phyloP scores from a whole-genome alignment of 2,329 filamentous ascomycete species.

The Paecilomyces sp. region DNA sequence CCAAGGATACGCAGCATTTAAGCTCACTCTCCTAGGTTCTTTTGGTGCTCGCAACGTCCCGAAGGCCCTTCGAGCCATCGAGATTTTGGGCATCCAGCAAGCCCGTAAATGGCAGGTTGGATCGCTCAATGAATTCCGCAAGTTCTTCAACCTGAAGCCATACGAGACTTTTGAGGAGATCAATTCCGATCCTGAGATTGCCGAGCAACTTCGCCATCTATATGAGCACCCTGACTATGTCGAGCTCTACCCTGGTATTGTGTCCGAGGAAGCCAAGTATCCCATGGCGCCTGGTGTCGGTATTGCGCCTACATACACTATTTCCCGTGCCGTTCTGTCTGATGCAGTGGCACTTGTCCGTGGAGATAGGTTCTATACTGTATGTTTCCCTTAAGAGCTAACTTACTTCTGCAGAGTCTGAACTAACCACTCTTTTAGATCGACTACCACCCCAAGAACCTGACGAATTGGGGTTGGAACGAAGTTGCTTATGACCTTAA shows the following conservation, averaged over 20 bases:
- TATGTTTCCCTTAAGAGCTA: constrained; percentile 4
- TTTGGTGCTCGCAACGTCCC: constrained; percentile 70
- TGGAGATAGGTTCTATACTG: constrained; percentile 70
- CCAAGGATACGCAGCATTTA: background rate
- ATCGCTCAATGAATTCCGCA: constrained; percentile 50
- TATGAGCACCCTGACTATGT: constrained; percentile 60
- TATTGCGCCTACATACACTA: constrained; percentile 31
- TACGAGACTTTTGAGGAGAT: constrained; percentile 54
- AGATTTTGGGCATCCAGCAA: constrained; percentile 72
- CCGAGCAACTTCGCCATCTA: constrained; percentile 48
- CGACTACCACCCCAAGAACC: constrained; percentile 65
- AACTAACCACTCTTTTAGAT: constrained; percentile 17
- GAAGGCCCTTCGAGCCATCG: constrained; percentile 62
- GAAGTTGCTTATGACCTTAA: constrained; percentile 66
- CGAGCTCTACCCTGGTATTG: constrained; percentile 62
- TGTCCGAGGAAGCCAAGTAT: constrained; percentile 38
- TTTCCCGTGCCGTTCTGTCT: constrained; percentile 33
- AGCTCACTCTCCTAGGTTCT: constrained; percentile 33
- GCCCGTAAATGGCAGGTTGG: constrained; percentile 58
- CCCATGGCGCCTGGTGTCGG: constrained; percentile 29
- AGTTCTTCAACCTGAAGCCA: constrained; percentile 54
- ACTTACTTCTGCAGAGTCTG: constrained; percentile 2
- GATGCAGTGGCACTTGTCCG: constrained; percentile 39
- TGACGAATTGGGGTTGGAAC: constrained; percentile 80
- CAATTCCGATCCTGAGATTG: constrained; percentile 51